Percentiles rank a stretch among this genome's conserved stretches.
Evolutionary conservation across 2,329 filamentous ascomycete species (phyloP).

Genomic region (Leptographium procerum): DNA sequence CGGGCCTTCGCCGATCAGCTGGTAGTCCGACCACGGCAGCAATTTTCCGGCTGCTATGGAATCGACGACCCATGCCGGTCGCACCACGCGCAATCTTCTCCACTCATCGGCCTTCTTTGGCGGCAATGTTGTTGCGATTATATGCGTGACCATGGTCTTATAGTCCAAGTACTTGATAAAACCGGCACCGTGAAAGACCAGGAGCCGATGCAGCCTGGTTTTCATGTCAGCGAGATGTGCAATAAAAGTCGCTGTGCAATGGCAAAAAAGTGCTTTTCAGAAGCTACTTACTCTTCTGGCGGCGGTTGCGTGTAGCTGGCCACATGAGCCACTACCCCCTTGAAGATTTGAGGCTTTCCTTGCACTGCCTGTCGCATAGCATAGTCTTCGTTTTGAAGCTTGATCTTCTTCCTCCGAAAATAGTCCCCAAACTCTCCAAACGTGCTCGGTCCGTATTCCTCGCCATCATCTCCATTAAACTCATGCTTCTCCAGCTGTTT

Average conservation of each 20-base stretch:
- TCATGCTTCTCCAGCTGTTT: conserved; percentile 54
- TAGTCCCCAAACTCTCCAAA: conserved; percentile 91
- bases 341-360: conserved; percentile 77
- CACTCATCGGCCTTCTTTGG: conserved; percentile 92
- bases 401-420: conserved; percentile 91
- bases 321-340: conserved; percentile 79
- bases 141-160: conserved; percentile 92
- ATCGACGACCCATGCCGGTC: conserved; percentile 88
- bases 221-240: not conserved
- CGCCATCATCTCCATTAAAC: conserved; percentile 72
- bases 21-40: conserved; percentile 76
- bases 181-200: conserved; percentile 87
- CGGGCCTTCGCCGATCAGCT: conserved; percentile 73
- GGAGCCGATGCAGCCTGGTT: conserved; percentile 59
- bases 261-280: not conserved
- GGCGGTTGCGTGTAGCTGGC: conserved; percentile 95
- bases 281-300: conserved; percentile 55
- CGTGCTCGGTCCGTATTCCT: conserved; percentile 78
- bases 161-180: conserved; percentile 91
- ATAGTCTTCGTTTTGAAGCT: conserved; percentile 87
- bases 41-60: conserved; percentile 72
- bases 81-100: conserved; percentile 77
- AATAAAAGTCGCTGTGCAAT: not conserved
- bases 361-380: conserved; percentile 59
- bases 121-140: conserved; percentile 80